phyloP scores from a whole-genome alignment of 2,329 filamentous ascomycete species.

The Colletotrichum abscissum region DNA sequence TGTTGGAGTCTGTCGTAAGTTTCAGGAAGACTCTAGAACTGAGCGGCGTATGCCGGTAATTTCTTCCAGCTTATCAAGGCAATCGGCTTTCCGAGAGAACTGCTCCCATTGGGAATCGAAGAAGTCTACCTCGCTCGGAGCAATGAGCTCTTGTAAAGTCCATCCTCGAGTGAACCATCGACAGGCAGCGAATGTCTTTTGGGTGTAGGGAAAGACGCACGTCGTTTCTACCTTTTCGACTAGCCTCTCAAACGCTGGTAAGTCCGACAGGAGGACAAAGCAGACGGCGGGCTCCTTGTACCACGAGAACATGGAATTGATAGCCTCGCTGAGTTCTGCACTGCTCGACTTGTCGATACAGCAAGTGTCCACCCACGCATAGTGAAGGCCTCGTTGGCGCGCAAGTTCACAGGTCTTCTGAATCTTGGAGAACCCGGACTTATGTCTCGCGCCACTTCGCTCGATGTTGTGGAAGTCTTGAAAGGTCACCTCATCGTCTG shows the following conservation, averaged over 20 bases:
- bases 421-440: slow-evolving; percentile 30
- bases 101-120: background rate
- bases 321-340: slow-evolving; percentile 37
- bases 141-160: background rate
- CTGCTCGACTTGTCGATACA: slow-evolving; percentile 41
- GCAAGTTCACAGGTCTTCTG: slow-evolving; percentile 17
- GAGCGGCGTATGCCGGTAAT: background rate
- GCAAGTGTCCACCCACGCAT: slow-evolving; percentile 40
- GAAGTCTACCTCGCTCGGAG: background rate
- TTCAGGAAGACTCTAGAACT: background rate
- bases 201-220: too few species aligned
- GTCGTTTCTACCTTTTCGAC: too few species aligned
- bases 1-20: background rate
- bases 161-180: background rate
- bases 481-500: too few species aligned
- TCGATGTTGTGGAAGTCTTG: too few species aligned
- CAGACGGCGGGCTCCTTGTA: slow-evolving; percentile 34
- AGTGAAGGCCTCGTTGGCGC: background rate
- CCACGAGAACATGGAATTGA: slow-evolving; percentile 37
- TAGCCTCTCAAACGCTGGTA: background rate
- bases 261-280: slow-evolving; percentile 34
- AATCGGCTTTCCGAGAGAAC: background rate
- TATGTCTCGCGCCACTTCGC: background rate
- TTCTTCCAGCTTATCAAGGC: background rate
- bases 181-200: background rate